phyloP scores from a whole-genome alignment of 2,329 filamentous ascomycete species.

The Fusarium sp. region DNA sequence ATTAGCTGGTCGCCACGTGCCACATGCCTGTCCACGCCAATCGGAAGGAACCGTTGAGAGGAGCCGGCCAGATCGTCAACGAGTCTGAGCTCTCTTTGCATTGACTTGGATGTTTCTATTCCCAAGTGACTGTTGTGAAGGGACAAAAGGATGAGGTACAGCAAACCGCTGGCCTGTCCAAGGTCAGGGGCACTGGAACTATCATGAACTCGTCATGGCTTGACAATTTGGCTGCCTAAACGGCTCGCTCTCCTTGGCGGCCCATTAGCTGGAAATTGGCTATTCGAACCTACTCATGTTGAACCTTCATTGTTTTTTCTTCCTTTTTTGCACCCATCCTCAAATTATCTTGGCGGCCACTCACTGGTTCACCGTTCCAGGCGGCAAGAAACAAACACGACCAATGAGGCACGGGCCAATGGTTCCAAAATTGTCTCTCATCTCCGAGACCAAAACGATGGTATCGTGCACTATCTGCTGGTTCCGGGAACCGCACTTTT shows the following conservation, averaged over 20 bases:
- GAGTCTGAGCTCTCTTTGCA: conserved; percentile 8
- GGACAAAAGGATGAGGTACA: neutral
- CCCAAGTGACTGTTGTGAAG: neutral
- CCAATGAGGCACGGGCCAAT: conserved; percentile 30
- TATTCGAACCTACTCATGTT: neutral
- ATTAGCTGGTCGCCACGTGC: conserved; percentile 44
- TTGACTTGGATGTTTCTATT: neutral
- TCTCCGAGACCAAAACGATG: conserved; percentile 6
- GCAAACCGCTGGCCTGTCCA: neutral
- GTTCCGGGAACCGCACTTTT: conserved; percentile 2
- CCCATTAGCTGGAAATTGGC: neutral
- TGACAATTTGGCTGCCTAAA: neutral
- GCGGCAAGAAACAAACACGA: neutral
- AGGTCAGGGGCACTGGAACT: neutral
- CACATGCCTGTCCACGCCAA: conserved; percentile 34
- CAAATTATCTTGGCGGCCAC: neutral
- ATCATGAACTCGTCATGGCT: neutral
- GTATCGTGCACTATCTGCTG: conserved; percentile 9
- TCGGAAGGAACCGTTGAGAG: conserved; percentile 26
- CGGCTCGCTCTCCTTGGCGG: neutral
- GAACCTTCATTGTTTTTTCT: neutral
- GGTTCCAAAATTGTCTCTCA: conserved; percentile 25
- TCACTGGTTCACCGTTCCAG: conserved; percentile 1
- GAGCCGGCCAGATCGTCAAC: conserved; percentile 7
- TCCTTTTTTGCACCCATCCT: neutral